These are phyloP conservation scores for Coemansia sp. DNA, from an alignment of 192 early-diverging fungal genomes.

Conservation along the genomic window DNA sequence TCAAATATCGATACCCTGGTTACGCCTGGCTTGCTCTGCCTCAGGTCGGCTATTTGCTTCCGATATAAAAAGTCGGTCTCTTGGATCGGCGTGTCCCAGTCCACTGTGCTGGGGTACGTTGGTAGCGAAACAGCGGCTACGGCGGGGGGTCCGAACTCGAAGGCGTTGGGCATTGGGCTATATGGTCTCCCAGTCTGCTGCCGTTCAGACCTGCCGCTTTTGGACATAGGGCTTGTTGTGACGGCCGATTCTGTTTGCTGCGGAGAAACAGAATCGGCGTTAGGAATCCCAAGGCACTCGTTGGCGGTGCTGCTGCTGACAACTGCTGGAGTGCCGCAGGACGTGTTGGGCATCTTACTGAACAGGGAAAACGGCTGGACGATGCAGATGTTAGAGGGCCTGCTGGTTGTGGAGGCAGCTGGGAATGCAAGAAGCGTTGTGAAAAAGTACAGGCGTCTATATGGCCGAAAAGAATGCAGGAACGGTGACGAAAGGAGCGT, in stretches of 20 bases:
- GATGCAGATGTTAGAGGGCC: background rate
- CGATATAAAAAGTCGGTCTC: conserved; percentile 47
- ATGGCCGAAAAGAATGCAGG: background rate
- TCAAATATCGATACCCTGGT: conserved; percentile 57
- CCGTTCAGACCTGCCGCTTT: background rate
- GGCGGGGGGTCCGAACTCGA: background rate
- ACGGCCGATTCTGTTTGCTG: background rate
- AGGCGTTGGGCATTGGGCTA: background rate
- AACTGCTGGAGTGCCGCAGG: background rate
- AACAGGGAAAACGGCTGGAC: background rate
- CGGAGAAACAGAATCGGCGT: background rate
- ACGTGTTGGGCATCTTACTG: conserved; percentile 3
- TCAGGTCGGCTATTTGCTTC: conserved; percentile 37
- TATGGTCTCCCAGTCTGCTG: background rate
- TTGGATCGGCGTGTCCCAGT: conserved; percentile 37
- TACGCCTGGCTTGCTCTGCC: conserved; percentile 26
- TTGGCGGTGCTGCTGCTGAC: background rate
- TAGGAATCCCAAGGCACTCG: background rate
- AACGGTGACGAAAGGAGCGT: background rate
- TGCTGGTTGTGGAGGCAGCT: background rate
- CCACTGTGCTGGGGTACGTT: conserved; percentile 32
- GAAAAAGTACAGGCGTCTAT: conserved; percentile 7
- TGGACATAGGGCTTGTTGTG: background rate
- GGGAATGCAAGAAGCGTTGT: conserved; percentile 7
- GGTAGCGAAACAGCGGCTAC: conserved; percentile 3